Evolutionary conservation across 805 yeast species (phyloP).

Genomic region (Metschnikowia cerradonensis): DNA sequence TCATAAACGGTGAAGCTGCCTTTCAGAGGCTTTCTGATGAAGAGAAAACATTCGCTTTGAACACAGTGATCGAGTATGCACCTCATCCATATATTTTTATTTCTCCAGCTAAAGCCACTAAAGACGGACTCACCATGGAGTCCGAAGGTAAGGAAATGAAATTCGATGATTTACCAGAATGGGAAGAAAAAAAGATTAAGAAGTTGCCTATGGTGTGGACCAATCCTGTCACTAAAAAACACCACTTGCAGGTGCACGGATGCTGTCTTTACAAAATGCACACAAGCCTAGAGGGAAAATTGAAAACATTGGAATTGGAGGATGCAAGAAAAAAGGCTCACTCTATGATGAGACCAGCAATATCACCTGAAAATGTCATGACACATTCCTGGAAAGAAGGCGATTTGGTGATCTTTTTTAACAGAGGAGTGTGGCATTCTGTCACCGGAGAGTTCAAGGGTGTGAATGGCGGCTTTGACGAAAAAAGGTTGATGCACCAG

Average conservation of each 20-base stretch:
- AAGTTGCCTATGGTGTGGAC: constrained; percentile 88
- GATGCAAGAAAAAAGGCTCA: constrained; percentile 74
- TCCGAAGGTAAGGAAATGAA: constrained; percentile 70
- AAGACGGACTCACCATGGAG: constrained; percentile 83
- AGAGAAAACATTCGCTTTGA: constrained; percentile 69
- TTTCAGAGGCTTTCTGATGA: constrained; percentile 62
- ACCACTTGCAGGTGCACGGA: constrained; percentile 83
- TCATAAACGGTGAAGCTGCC: constrained; percentile 80
- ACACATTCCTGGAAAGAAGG: constrained; percentile 83
- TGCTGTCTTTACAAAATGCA: constrained; percentile 73
- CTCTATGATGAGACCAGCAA: constrained; percentile 80
- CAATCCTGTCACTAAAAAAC: constrained; percentile 78
- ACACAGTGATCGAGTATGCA: constrained; percentile 81
- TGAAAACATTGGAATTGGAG: constrained; percentile 50
- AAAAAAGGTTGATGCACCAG: constrained; percentile 86
- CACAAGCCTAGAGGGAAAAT: constrained; percentile 49
- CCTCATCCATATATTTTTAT: constrained; percentile 91
- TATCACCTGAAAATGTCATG: constrained; percentile 66
- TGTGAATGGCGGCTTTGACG: constrained; percentile 49
- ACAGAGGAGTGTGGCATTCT: constrained; percentile 88
- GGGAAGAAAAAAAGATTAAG: constrained; percentile 79
- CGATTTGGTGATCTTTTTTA: constrained; percentile 80
- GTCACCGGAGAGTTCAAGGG: constrained; percentile 82
- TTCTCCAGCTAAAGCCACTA: constrained; percentile 73
- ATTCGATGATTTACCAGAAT: constrained; percentile 67